Conservation (phyloP, 2,329 filamentous ascomycete genomes). For the Colletotrichum higginsianum region DNA sequence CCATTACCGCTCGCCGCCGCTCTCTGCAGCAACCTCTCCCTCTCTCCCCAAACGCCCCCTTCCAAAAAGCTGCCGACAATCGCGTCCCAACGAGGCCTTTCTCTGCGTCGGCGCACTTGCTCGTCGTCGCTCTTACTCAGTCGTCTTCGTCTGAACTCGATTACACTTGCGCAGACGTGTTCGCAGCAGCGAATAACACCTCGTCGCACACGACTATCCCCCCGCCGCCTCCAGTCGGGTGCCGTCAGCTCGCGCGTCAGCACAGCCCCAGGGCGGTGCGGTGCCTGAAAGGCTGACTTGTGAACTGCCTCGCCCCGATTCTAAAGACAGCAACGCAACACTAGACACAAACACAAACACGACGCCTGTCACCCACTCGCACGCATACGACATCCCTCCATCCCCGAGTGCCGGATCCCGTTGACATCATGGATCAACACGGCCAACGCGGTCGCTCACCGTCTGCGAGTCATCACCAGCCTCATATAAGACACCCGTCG, state of each 20-base stretch:
- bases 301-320: conserved; percentile 59
- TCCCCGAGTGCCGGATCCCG: conserved; percentile 32
- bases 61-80: conserved; percentile 13
- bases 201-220: conserved; percentile 30
- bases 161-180: conserved; percentile 20
- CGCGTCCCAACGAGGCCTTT: neutral
- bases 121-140: conserved; percentile 10
- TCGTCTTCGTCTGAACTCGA: conserved; percentile 20
- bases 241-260: conserved; percentile 50
- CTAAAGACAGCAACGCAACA: conserved; percentile 54
- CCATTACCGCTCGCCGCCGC: conserved; percentile 23
- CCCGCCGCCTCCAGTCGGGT: conserved; percentile 41
- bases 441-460: conserved; percentile 70
- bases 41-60: conserved; percentile 28
- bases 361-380: conserved; percentile 16
- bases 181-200: conserved; percentile 37
- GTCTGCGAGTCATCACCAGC: conserved; percentile 69
- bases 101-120: conserved; percentile 5
- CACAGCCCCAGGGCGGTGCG: conserved; percentile 60
- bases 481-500: conserved; percentile 76
- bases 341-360: conserved; percentile 13
- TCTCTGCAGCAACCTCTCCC: conserved; percentile 18
- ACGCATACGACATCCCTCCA: conserved; percentile 42
- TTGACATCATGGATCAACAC: conserved; percentile 58
- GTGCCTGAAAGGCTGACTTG: conserved; percentile 62